Base-by-base conservation (phyloP, 1,284 basidiomycete species). In the Cutaneotrichosporon dermatis region DNA sequence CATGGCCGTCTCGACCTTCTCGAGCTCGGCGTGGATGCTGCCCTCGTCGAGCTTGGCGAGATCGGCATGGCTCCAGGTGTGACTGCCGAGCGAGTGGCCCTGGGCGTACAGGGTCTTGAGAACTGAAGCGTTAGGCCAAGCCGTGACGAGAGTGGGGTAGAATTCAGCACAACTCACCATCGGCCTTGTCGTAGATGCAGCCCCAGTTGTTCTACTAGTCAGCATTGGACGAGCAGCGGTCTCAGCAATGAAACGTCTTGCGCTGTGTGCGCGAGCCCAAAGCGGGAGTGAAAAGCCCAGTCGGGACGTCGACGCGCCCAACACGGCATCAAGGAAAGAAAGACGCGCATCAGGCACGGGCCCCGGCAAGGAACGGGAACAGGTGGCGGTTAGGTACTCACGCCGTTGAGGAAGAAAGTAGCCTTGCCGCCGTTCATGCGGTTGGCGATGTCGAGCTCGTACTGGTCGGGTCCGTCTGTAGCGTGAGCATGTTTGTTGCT, bases 321-420 rank as follows among this genome's bases (percentile, higher is more conserved):
- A 25, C 25, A 25, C 25, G 25, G 25, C 25, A 25, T 25, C 25
- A 25, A 25, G 25, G 25, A 25, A 25, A 25, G 25, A 25, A 25
- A 25, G 25, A 25, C 25, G 25, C 25, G 25, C 25, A 25, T 25
- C 25, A 25, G 25, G 25, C 25, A 25, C 25, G 25, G 25, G 25
- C 25, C 25, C 25, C 25, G 25, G 25, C 25, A 25, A 25, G 25
- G 25, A 25, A 25, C 25, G 25, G 25, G 25, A 25, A 25, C 25
- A 25, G 25, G 25, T 25, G 25, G 25, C 25, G 25, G 25, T 25
- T 25, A 25, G 11, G 33, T 50, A 60, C 69, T 63, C 11, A 80
- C 80, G 12, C 54, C 61, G 67, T 72, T 84, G 74, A 84, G 67
- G 82, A 85, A 85, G 73, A 84, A 85, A 2, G 83, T 85, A 4